Percentiles rank a stretch among this genome's conserved stretches.
Conservation (phyloP, 2,329 filamentous ascomycete species). For the Fusarium luffae region DNA sequence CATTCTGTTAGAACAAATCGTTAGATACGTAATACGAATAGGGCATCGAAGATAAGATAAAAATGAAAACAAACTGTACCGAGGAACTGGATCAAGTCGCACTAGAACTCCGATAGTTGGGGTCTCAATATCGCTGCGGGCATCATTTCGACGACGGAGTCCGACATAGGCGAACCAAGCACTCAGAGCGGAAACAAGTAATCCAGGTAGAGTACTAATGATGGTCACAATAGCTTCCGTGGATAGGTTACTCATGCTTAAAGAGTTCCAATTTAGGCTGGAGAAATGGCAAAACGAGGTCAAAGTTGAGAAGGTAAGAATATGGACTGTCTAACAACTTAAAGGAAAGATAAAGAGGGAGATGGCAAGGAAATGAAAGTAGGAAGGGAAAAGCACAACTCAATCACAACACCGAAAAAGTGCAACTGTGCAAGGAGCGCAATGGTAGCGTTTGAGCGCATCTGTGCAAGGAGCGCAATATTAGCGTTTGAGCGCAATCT, state of each 20-base stretch:
- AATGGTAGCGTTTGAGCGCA: too few species aligned
- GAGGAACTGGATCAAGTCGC: neutral
- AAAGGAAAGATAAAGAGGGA: too few species aligned
- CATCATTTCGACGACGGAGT: neutral
- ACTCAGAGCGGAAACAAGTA: neutral
- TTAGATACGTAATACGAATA: neutral
- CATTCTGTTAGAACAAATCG: too few species aligned
- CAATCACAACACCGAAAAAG: too few species aligned
- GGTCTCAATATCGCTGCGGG: neutral
- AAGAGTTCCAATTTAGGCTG: too few species aligned
- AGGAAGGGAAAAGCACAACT: too few species aligned
- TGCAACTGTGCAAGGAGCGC: too few species aligned
- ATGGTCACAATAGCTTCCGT: neutral
- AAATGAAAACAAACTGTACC: neutral
- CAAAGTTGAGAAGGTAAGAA: too few species aligned
- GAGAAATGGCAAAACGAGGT: neutral
- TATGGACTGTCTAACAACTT: too few species aligned
- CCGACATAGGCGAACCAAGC: slow-evolving; percentile 9
- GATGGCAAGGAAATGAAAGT: too few species aligned
- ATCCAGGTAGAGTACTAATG: neutral
- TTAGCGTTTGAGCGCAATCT: too few species aligned
- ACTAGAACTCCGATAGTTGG: neutral
- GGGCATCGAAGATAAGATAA: neutral
- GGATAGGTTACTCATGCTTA: neutral
- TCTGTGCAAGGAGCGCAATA: too few species aligned